A percentile compares a stretch with the other conserved stretches of the same genome.
phyloP scores from a whole-genome alignment of 768 basidiomycete species.

The Podaxis pistillaris region DNA sequence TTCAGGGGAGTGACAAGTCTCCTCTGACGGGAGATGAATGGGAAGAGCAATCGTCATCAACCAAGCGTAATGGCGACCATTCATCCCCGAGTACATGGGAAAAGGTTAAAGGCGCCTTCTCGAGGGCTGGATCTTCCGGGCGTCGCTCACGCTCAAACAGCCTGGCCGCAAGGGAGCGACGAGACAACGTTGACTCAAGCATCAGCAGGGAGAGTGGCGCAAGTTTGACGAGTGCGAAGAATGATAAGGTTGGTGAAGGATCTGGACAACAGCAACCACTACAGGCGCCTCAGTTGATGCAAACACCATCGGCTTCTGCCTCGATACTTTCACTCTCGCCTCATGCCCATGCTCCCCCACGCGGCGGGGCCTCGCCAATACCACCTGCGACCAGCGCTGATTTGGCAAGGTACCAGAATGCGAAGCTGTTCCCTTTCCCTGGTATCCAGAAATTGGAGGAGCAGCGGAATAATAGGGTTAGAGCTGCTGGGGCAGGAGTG shows the following conservation, averaged over 20 bases:
- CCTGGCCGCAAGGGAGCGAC: slow-evolving; percentile 61
- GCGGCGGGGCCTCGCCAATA: slow-evolving; percentile 71
- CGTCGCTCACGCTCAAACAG: slow-evolving; percentile 81
- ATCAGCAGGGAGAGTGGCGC: slow-evolving; percentile 75
- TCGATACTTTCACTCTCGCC: slow-evolving; percentile 66
- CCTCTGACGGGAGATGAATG: slow-evolving; percentile 49
- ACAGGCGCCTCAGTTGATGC: slow-evolving; percentile 48
- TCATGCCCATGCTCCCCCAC: slow-evolving; percentile 41
- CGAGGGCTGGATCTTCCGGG: slow-evolving; percentile 64
- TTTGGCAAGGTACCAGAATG: slow-evolving; percentile 67
- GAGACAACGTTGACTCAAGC: slow-evolving; percentile 70
- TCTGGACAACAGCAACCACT: slow-evolving; percentile 34
- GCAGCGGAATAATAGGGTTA: slow-evolving; percentile 50
- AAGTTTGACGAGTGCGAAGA: slow-evolving; percentile 63
- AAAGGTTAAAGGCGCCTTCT: slow-evolving; percentile 67
- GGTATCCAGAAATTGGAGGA: slow-evolving; percentile 80
- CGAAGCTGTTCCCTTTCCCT: slow-evolving; percentile 89
- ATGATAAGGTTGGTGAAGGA: slow-evolving; percentile 45
- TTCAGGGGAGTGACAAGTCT: slow-evolving; percentile 55
- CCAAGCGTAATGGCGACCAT: slow-evolving; percentile 58
- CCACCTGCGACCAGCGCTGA: slow-evolving; percentile 73
- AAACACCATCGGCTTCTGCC: slow-evolving; percentile 65
- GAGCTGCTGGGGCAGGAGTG: slow-evolving; percentile 49
- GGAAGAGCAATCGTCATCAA: slow-evolving; percentile 45
- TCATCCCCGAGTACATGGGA: slow-evolving; percentile 65